A percentile compares a stretch with the other conserved stretches of the same genome.
Evolutionary conservation across 1,284 basidiomycete species (phyloP).

Genomic region (Mycosarcoma mackinlayi): DNA sequence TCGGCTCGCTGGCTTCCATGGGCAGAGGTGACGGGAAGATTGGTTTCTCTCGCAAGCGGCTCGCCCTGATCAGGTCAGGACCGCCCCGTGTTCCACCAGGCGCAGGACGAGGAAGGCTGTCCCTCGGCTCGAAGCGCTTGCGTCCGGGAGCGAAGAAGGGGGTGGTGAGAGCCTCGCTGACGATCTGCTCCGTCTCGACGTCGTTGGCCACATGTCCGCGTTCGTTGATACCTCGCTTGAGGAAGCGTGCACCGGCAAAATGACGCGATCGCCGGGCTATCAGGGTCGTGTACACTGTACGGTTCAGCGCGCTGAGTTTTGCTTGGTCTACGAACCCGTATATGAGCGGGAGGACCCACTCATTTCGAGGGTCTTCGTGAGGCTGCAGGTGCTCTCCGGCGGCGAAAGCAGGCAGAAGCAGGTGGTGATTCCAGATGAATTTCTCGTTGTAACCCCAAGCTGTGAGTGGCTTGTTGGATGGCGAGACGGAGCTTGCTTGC

Average conservation of each 20-base stretch:
- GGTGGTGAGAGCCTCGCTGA: slow-evolving; percentile 88
- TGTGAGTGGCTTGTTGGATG: slow-evolving; percentile 36
- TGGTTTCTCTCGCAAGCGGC: slow-evolving; percentile 34
- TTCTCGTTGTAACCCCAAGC: slow-evolving; percentile 81
- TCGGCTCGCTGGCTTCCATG: not conserved
- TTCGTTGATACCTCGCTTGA: slow-evolving; percentile 94
- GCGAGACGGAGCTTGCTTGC: slow-evolving; percentile 65
- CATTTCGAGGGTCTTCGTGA: slow-evolving; percentile 68
- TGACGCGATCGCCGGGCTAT: slow-evolving; percentile 94
- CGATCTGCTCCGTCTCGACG: slow-evolving; percentile 98
- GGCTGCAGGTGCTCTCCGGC: slow-evolving; percentile 42
- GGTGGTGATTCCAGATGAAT: slow-evolving; percentile 95
- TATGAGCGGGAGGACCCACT: slow-evolving; percentile 91
- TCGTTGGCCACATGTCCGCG: slow-evolving; percentile 95
- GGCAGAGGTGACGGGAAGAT: not conserved
- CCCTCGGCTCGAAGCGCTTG: slow-evolving; percentile 21
- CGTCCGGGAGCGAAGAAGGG: slow-evolving; percentile 62
- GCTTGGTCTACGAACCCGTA: slow-evolving; percentile 99
- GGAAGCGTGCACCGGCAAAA: slow-evolving; percentile 93
- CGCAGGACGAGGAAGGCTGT: slow-evolving; percentile 6
- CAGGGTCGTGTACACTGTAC: slow-evolving; percentile 90
- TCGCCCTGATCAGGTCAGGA: slow-evolving; percentile 23
- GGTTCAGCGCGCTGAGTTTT: slow-evolving; percentile 89
- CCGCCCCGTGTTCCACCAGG: slow-evolving; percentile 9
- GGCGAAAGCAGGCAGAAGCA: slow-evolving; percentile 76